Conservation (phyloP, 2,329 filamentous ascomycete genomes). For the Ilyonectria robusta region DNA sequence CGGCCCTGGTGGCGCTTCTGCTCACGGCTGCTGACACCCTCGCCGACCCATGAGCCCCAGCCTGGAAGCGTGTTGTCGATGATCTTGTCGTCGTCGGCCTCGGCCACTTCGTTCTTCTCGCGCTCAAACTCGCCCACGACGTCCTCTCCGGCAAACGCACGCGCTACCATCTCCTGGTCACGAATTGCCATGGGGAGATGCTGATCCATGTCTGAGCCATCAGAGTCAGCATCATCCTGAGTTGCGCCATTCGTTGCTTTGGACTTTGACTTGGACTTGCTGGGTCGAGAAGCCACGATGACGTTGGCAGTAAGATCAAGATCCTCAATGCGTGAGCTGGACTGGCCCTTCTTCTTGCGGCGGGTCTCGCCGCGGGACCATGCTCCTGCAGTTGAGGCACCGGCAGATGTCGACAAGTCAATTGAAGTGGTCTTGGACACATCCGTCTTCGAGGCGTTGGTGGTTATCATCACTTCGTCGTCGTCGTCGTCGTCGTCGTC, state of each 20-base stretch:
- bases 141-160: conserved; percentile 91
- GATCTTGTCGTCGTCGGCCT: conserved; percentile 86
- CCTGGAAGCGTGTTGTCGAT: conserved; percentile 90
- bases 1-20: conserved; percentile 74
- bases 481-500: conserved; percentile 45
- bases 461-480: conserved; percentile 49
- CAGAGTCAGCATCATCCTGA: conserved; percentile 52
- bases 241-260: conserved; percentile 29
- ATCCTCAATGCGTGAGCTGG: conserved; percentile 51
- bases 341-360: conserved; percentile 57
- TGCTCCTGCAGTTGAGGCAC: conserved; percentile 53
- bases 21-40: conserved; percentile 81
- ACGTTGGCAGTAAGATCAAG: conserved; percentile 58
- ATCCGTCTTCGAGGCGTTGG: conserved; percentile 36
- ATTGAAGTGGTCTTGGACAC: conserved; percentile 39
- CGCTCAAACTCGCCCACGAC: conserved; percentile 84
- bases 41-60: conserved; percentile 94
- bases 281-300: conserved; percentile 49
- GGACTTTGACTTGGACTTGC: conserved; percentile 49
- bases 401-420: conserved; percentile 33
- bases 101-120: conserved; percentile 81
- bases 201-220: conserved; percentile 61
- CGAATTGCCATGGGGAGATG: conserved; percentile 71
- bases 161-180: conserved; percentile 79
- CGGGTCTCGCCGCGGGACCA: conserved; percentile 59